These are phyloP conservation scores for Stephania yunnanensis DNA, from an alignment of 164 flowering plant genomes.

Conservation along the genomic window DNA sequence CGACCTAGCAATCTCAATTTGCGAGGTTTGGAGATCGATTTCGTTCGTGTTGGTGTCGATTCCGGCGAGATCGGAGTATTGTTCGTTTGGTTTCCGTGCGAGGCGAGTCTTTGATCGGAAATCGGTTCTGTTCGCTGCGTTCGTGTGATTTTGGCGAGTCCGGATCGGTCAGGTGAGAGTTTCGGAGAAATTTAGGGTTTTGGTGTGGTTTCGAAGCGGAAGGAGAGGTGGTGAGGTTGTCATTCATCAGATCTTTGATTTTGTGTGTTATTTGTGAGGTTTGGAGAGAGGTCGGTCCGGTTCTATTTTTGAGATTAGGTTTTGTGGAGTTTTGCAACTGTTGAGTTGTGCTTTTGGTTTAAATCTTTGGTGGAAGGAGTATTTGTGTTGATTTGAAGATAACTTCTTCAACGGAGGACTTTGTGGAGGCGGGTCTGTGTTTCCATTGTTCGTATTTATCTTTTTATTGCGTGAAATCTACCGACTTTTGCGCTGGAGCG, in stretches of 20 bases:
- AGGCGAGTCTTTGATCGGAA: neutral
- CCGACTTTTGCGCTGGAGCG: slow-evolving; percentile 58
- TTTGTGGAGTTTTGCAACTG: neutral
- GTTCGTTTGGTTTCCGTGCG: neutral
- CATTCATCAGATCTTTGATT: neutral
- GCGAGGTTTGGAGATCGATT: neutral
- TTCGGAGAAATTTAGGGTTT: neutral
- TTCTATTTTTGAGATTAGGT: neutral
- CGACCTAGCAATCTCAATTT: neutral
- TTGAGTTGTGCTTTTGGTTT: neutral
- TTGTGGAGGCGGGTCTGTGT: neutral
- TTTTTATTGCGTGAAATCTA: neutral
- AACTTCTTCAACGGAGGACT: neutral
- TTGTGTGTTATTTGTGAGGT: neutral
- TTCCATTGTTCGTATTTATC: neutral
- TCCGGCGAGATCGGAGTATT: neutral
- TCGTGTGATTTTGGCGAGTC: neutral
- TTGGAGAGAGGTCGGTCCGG: neutral
- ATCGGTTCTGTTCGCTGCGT: neutral
- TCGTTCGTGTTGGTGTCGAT: neutral
- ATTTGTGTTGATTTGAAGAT: neutral
- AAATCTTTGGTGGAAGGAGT: neutral
- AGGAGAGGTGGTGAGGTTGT: neutral
- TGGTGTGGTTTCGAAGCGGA: neutral
- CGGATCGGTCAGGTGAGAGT: neutral